Conservation (phyloP, 106 monocot genomes). For the Acorus calamus region DNA sequence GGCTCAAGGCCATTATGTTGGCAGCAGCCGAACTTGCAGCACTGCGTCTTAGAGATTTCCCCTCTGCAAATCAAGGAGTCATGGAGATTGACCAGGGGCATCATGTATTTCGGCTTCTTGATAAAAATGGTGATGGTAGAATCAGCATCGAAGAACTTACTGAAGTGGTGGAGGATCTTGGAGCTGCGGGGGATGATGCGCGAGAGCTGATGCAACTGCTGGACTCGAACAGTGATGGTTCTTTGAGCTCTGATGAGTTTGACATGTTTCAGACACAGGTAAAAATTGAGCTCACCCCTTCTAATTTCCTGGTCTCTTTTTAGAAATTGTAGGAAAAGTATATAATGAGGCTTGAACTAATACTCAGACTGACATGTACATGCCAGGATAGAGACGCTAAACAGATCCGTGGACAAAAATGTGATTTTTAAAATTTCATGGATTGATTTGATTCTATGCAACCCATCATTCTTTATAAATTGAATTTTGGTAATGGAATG, state of each 20-base stretch:
- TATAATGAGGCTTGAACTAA: not conserved
- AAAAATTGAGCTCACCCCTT: not conserved
- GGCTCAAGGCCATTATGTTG: conserved; percentile 72
- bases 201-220: conserved; percentile 85
- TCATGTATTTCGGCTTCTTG: conserved; percentile 57
- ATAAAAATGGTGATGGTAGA: conserved; percentile 88
- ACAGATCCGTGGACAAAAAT: too few species aligned
- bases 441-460: too few species aligned
- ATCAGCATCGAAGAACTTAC: conserved; percentile 91
- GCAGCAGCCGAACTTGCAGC: conserved; percentile 94
- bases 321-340: not conserved
- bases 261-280: conserved; percentile 85
- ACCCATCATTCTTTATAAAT: too few species aligned
- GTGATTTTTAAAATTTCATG: too few species aligned
- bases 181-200: conserved; percentile 75
- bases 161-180: conserved; percentile 87
- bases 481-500: too few species aligned
- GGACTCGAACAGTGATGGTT: conserved; percentile 86
- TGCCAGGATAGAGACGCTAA: too few species aligned
- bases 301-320: not conserved
- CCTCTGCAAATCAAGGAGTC: conserved; percentile 26
- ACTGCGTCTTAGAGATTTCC: conserved; percentile 68
- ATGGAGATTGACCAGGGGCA: conserved; percentile 31
- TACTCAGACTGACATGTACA: not conserved
- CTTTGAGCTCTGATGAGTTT: conserved; percentile 87